Percentiles rank a stretch among this genome's conserved stretches.
phyloP scores from a whole-genome alignment of 2,329 filamentous ascomycete species.

The Talaromyces marneffei region DNA sequence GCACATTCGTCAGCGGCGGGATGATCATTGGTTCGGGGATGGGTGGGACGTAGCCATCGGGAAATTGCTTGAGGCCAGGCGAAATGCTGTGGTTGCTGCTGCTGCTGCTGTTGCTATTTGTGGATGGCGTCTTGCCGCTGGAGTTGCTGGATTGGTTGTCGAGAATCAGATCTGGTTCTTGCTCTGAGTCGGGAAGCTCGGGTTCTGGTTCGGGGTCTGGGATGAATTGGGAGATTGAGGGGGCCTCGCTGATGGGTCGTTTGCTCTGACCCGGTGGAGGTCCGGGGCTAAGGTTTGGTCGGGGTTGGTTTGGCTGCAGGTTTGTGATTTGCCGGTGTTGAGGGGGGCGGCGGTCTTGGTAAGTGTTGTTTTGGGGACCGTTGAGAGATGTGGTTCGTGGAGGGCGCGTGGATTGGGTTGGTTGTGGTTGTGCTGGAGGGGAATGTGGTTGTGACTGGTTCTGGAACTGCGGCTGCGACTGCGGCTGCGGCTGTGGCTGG shows the following conservation, averaged over 20 bases:
- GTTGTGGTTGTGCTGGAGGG: neutral
- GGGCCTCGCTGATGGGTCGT: slow-evolving; percentile 19
- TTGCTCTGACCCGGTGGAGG: neutral
- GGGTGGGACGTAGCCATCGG: slow-evolving; percentile 19
- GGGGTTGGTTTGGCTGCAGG: neutral
- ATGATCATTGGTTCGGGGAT: slow-evolving; percentile 31
- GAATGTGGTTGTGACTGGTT: neutral
- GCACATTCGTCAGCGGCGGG: slow-evolving; percentile 28
- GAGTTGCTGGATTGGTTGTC: slow-evolving; percentile 8
- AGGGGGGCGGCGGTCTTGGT: neutral
- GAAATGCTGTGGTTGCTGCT: neutral
- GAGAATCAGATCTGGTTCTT: slow-evolving; percentile 1
- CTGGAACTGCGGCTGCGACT: neutral
- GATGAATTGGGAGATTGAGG: slow-evolving; percentile 27
- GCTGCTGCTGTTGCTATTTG: slow-evolving; percentile 1
- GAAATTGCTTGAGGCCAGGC: neutral
- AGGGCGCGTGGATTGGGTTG: neutral
- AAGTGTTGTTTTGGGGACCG: neutral
- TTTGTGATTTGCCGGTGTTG: slow-evolving; percentile 4
- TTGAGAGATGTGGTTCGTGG: neutral
- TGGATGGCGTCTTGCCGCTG: slow-evolving; percentile 3
- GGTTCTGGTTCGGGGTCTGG: slow-evolving; percentile 27
- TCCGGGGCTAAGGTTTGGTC: neutral
- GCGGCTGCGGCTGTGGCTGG: neutral
- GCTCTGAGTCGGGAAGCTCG: slow-evolving; percentile 8